These are phyloP conservation scores for Gnaphalium uliginosum DNA, from an alignment of 129 eudicot genomes.

Conservation along the genomic window DNA sequence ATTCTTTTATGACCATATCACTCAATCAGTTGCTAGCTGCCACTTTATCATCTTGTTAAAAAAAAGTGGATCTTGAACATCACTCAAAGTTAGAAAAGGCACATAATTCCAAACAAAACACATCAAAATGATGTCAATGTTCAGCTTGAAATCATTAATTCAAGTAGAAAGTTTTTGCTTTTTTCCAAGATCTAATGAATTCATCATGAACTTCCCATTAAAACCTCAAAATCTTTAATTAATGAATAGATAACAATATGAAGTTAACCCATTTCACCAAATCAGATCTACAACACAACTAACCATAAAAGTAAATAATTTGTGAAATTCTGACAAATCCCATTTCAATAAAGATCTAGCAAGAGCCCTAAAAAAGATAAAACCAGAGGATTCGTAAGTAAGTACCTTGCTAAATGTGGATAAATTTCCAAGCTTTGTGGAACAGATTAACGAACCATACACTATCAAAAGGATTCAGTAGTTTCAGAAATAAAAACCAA, in stretches of 20 bases:
- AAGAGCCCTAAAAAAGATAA: constrained; percentile 16
- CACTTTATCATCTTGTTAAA: neutral
- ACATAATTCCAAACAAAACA: constrained; percentile 15
- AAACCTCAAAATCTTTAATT: neutral
- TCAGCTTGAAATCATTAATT: constrained; percentile 20
- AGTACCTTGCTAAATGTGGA: constrained; percentile 30
- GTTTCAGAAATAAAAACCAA: constrained; percentile 30
- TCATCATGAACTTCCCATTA: neutral
- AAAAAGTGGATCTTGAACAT: constrained; percentile 24
- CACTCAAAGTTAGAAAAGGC: constrained; percentile 16
- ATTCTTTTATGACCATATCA: constrained; percentile 28
- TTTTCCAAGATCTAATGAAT: constrained; percentile 10
- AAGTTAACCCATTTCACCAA: constrained; percentile 10
- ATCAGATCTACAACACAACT: constrained; percentile 38
- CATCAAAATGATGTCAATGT: constrained; percentile 20
- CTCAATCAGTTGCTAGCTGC: constrained; percentile 7
- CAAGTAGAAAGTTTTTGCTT: constrained; percentile 5
- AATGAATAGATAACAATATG: constrained; percentile 15
- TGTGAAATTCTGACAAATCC: constrained; percentile 7
- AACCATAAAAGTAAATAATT: neutral
- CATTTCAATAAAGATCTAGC: constrained; percentile 32
- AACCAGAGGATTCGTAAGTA: constrained; percentile 31
- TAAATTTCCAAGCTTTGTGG: constrained; percentile 27
- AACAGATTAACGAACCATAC: constrained; percentile 28
- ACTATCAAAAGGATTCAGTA: constrained; percentile 17